A percentile compares a stretch with the other conserved stretches of the same genome.
Evolutionary conservation across 2,329 filamentous ascomycete genomes (phyloP).

Genomic region (Alternaria rosae): DNA sequence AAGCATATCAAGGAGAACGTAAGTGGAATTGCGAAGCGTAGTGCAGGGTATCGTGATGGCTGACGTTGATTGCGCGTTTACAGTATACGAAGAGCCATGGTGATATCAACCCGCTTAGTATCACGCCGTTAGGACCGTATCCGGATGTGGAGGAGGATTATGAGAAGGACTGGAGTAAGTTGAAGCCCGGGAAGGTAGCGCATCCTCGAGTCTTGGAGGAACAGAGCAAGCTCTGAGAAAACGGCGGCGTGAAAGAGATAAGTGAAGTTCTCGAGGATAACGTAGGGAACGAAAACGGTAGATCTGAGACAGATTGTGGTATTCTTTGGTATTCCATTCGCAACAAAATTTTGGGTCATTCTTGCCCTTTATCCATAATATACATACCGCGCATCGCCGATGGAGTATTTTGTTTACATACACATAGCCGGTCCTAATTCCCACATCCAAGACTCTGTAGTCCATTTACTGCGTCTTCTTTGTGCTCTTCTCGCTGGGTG

Average conservation of each 20-base stretch:
- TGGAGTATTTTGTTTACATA: slow-evolving; percentile 8
- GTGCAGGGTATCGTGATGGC: neutral
- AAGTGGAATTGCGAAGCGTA: slow-evolving; percentile 21
- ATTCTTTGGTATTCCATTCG: slow-evolving; percentile 2
- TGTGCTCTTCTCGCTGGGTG: slow-evolving; percentile 60
- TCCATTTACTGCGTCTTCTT: slow-evolving; percentile 58
- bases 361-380: slow-evolving; percentile 17
- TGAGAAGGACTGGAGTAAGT: slow-evolving; percentile 57
- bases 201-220: slow-evolving; percentile 50
- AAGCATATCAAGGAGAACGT: slow-evolving; percentile 72
- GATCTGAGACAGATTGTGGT: neutral
- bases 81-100: slow-evolving; percentile 66
- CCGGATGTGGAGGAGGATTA: slow-evolving; percentile 64
- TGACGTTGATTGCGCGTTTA: neutral
- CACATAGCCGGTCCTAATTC: slow-evolving; percentile 4
- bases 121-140: slow-evolving; percentile 69
- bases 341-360: slow-evolving; percentile 16
- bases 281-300: neutral
- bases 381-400: slow-evolving; percentile 21
- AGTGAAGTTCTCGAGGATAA: neutral
- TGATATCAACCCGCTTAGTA: slow-evolving; percentile 67
- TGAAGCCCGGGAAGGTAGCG: slow-evolving; percentile 58
- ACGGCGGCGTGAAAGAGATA: neutral
- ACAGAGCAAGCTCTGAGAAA: slow-evolving; percentile 31
- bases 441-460: neutral